Base-by-base conservation (phyloP, 1,284 basidiomycete genomes). In the Golubevia pallescens region DNA sequence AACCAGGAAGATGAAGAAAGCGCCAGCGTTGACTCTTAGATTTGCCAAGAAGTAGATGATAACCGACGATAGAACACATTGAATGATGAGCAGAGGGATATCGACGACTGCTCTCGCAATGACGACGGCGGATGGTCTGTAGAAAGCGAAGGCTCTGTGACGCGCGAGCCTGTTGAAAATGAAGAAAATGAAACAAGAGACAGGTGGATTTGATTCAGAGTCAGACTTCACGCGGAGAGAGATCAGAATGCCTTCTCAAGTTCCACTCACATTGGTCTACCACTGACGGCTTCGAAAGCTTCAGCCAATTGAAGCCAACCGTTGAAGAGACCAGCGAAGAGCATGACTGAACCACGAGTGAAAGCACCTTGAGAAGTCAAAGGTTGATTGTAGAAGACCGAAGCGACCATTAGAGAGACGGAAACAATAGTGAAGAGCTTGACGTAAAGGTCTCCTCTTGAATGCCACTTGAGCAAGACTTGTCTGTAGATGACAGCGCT, bases 141-240 rank as follows among this genome's bases (percentile, higher is more conserved):
- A 71, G 69, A 82, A 81, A 14, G 77, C 80, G 63, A 81, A 82
- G 24, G 68, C 69, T 62, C 73, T 66, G 60, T 82, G 80, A 23
- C 80, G 34, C 10, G 32, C 20, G 4, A 56, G 28, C 3, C 10
- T 38, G 34, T 4, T 5, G 5, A 10, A 38, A 4, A 4, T 38
- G 34, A 38, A 38, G 34, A 38, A 38, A 10, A 38, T 38, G 34
- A 10, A 10, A 38, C 5, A 38, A 38, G 10, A 38, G 34, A n/a
- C n/a, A n/a, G n/a, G n/a, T n/a, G n/a, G n/a, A n/a, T n/a, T n/a
- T n/a, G n/a, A n/a, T n/a, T n/a, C n/a, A n/a, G n/a, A n/a, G n/a
- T n/a, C n/a, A n/a, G n/a, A n/a, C n/a, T n/a, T n/a, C n/a, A n/a
- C n/a, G n/a, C n/a, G n/a, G n/a, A n/a, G n/a, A n/a, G n/a, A n/a